phyloP scores from a whole-genome alignment of 441 rosid species.

The Aleurites moluccanus region DNA sequence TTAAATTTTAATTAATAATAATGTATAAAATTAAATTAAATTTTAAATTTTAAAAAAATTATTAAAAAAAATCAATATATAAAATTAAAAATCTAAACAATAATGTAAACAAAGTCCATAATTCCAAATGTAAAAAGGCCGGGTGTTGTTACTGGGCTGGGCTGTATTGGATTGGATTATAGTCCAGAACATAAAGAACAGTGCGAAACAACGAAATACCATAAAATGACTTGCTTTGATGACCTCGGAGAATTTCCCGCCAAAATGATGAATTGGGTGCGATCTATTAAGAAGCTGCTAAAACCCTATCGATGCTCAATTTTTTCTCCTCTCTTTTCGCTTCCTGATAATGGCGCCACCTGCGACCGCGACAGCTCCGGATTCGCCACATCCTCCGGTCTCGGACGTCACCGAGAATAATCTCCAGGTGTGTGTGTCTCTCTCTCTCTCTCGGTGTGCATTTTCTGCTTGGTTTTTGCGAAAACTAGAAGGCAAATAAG shows the following conservation, averaged over 20 bases:
- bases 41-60: no score
- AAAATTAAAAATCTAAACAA: no score
- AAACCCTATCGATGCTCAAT: slow-evolving; percentile 24
- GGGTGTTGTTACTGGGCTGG: not conserved
- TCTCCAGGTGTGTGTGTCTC: slow-evolving; percentile 39
- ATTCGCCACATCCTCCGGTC: slow-evolving; percentile 33
- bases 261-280: slow-evolving; percentile 32
- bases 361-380: slow-evolving; percentile 30
- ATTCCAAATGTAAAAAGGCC: no score
- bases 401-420: slow-evolving; percentile 37
- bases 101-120: no score
- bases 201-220: no score
- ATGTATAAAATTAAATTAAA: no score
- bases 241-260: slow-evolving; percentile 44
- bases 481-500: slow-evolving; percentile 4
- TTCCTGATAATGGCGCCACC: slow-evolving; percentile 39
- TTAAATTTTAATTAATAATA: no score
- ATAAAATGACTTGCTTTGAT: slow-evolving; percentile 10
- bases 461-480: not conserved
- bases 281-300: not conserved
- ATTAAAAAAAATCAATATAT: no score
- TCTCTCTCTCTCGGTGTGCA: not conserved
- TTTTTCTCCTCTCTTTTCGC: not conserved
- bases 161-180: not conserved
- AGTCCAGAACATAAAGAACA: not conserved